Evolutionary conservation across 2,329 filamentous ascomycete species (phyloP), one percentile per base, ranked within the genome.

Genomic region (Monosporascus ibericus): DNA sequence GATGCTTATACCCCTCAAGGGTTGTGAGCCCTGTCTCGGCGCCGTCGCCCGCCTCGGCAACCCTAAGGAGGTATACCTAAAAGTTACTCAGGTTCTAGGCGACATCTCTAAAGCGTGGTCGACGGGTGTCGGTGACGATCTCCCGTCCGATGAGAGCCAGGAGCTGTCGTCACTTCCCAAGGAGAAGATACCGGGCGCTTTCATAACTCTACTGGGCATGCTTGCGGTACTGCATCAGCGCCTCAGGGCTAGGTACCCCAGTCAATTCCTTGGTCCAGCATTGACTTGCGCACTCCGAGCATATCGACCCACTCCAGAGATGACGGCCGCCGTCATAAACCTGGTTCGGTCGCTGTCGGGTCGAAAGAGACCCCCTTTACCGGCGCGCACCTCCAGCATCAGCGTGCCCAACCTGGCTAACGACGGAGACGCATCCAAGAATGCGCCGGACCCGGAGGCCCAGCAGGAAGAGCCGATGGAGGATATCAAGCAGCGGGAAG

Each of bases 1-100:
- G 64, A 81, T 90, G 63, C 78, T 94, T 5, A 76, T 91, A 24
- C 77, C 82, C 37, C 71, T 90, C 5, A 77, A 87, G 1, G 82
- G 79, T 14, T 86, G 85, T n/a, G 84, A 87, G 59, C 70, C 77
- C 47, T 91, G 88, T 64, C 75, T 92, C 17, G 81, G 86, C 65
- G 87, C 85, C 30, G 84, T 92, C 49, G 88, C 88, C 34, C 80
- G 85, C 24, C 76, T 90, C 39, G 89, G 88, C 48, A 94, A 92
- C 65, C 89, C 89, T 1, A 77, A 88, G 48, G 89, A 94, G 68
- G 87, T 91, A 46, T 86, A 92, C 54, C 75, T 94, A 60, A 92
- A 92, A 66, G 83, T 90, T 30, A 85, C 89, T 25, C 88, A 92
- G 66, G 81, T 82, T 15, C 73, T 94, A 55, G 81, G 87, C 49